Evolutionary conservation across 2,329 filamentous ascomycete genomes (phyloP), one percentile per base, ranked within the genome.

Genomic region (Myriosclerotinia curreyana): DNA sequence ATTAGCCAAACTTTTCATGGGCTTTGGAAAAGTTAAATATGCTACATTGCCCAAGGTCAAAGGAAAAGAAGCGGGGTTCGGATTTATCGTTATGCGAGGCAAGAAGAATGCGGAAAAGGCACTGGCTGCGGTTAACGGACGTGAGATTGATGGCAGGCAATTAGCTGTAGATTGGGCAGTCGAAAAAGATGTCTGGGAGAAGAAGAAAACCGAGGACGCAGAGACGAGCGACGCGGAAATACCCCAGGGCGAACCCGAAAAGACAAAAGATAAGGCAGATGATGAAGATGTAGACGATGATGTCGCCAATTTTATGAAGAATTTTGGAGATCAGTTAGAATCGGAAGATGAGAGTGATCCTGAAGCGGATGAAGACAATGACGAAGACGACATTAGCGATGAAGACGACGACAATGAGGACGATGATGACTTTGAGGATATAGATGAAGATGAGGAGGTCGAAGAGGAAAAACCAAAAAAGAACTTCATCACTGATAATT

Each of bases 131-230:
- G 81, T 98, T 70, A 99, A 98, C 76, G 95, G 94, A 65, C 97
- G 91, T 75, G 86, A 90, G 66, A 83, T 99, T 25, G 93, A 96
- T 75, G 95, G 93, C 2, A 85, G 95, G 71, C 89, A 88, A 11
- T 77, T 99, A 66, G 95, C 94, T 36, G 95, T 99, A 8, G 95
- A 99, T 78, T 99, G 92, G 91, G 94, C 96, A 40, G 92, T 98
- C 4, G 92, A 97, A 66, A 96, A 96, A 79, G 83, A 88, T 50
- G 86, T 88, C 8, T 99, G 92, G 92, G 82, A 86, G 66, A 80
- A 86, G 68, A 82, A 86, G 62, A 75, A 79, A 53, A 71, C 72
- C 31, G 76, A 77, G 2, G 76, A 78, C 68, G 70, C 71, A 59
- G 72, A 74, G 20, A 72, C 76, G 49, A 75, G 71, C 5, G 75